phyloP scores from a whole-genome alignment of 2,329 filamentous ascomycete species.

The Metarhizium anisopliae region DNA sequence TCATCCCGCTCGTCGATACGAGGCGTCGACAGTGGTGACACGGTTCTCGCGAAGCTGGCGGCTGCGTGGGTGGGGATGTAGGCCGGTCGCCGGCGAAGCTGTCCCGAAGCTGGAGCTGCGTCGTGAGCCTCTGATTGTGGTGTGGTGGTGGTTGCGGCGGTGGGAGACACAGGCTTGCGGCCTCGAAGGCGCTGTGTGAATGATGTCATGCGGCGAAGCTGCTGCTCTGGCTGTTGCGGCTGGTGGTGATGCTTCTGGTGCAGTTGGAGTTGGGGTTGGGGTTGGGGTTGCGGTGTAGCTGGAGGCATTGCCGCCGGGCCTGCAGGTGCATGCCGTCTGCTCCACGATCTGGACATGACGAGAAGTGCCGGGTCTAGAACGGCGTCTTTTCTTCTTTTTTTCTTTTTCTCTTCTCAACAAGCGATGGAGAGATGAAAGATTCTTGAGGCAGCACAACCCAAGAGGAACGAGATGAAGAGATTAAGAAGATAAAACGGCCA shows the following conservation, averaged over 20 bases:
- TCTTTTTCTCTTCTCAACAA: not conserved
- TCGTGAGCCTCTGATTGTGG: not conserved
- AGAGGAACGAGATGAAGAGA: not conserved
- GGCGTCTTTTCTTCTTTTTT: not conserved
- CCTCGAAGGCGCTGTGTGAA: constrained; percentile 4
- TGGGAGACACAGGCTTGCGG: not conserved
- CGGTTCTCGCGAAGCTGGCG: constrained; percentile 16
- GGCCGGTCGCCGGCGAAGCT: not conserved
- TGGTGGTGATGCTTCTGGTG: no score
- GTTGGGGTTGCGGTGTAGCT: not conserved
- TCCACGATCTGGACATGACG: constrained; percentile 2
- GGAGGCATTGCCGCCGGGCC: not conserved
- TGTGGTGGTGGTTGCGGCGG: not conserved
- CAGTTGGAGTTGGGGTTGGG: not conserved
- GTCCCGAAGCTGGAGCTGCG: not conserved
- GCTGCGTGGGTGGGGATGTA: constrained; percentile 23
- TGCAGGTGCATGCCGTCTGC: not conserved
- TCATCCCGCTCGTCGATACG: constrained; percentile 10
- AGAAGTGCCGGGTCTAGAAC: not conserved
- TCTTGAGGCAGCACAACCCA: not conserved
- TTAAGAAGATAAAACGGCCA: not conserved
- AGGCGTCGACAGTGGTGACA: constrained; percentile 9
- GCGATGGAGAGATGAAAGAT: not conserved
- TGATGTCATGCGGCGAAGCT: constrained; percentile 5
- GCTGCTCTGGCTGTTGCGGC: not conserved